These are phyloP conservation scores for Ogataea trehaloabstinens DNA, from an alignment of 805 yeast species.

Conservation along the genomic window DNA sequence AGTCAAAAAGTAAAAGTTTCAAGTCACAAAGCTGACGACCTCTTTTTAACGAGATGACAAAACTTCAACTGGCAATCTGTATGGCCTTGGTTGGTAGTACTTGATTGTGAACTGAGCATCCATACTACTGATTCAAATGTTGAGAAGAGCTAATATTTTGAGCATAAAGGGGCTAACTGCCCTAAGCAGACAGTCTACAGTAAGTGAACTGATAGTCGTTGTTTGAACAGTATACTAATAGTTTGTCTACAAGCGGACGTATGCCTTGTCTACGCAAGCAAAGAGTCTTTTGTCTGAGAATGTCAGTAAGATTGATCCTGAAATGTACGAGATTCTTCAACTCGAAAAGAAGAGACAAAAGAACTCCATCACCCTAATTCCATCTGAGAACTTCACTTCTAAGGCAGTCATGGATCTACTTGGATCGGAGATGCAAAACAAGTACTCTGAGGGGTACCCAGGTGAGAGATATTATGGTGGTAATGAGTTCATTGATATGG, in stretches of 20 bases:
- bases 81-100: too few relatives aligned
- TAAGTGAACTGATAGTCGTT: neutral
- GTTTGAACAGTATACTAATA: neutral
- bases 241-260: neutral
- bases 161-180: neutral
- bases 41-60: too few relatives aligned
- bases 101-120: too few relatives aligned
- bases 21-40: too few relatives aligned
- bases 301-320: slow-evolving; percentile 76
- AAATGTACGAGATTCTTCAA: slow-evolving; percentile 73
- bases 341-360: slow-evolving; percentile 83
- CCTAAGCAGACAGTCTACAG: neutral
- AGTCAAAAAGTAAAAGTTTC: too few relatives aligned
- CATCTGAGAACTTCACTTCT: slow-evolving; percentile 95
- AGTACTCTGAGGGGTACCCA: slow-evolving; percentile 98
- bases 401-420: slow-evolving; percentile 90
- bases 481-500: slow-evolving; percentile 89
- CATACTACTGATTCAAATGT: slow-evolving; percentile 1
- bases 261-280: slow-evolving; percentile 34
- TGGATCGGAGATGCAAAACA: slow-evolving; percentile 96
- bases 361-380: slow-evolving; percentile 87
- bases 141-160: neutral
- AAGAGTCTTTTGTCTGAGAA: slow-evolving; percentile 56
- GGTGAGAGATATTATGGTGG: slow-evolving; percentile 99
- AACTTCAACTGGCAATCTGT: too few relatives aligned